These are phyloP conservation scores for Priceomyces medius DNA, from an alignment of 805 yeast genomes.

Conservation along the genomic window DNA sequence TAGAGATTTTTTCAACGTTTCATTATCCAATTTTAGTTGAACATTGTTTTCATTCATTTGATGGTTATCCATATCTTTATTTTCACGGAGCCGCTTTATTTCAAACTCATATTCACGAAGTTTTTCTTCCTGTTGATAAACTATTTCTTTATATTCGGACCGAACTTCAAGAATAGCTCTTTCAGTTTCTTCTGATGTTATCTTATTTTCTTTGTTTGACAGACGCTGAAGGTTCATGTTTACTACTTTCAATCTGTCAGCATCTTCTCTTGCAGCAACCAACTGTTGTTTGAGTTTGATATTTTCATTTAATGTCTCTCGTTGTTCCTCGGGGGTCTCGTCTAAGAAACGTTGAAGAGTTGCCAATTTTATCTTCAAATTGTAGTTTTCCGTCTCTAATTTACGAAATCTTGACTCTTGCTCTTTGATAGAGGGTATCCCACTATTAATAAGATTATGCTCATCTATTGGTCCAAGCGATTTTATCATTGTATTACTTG, in stretches of 20 bases:
- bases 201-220: conserved; percentile 10
- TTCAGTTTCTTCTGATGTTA: conserved; percentile 1
- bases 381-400: conserved; percentile 43
- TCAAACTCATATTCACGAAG: conserved; percentile 3
- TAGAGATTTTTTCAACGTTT: conserved; percentile 16
- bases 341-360: conserved; percentile 39
- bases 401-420: conserved; percentile 20
- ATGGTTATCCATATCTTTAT: not conserved
- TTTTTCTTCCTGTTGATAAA: conserved; percentile 7
- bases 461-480: not conserved
- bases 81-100: not conserved
- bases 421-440: conserved; percentile 19
- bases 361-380: conserved; percentile 43
- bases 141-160: conserved; percentile 7
- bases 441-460: conserved; percentile 10
- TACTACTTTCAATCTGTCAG: conserved; percentile 11
- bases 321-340: conserved; percentile 43
- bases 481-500: not conserved
- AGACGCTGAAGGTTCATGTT: conserved; percentile 9
- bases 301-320: conserved; percentile 37
- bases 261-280: conserved; percentile 13
- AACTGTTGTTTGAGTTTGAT: conserved; percentile 31
- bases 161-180: conserved; percentile 5
- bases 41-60: not conserved
- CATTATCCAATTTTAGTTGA: conserved; percentile 17